Evolutionary conservation across 2,329 filamentous ascomycete genomes (phyloP).

Genomic region (Venturia nashicola): DNA sequence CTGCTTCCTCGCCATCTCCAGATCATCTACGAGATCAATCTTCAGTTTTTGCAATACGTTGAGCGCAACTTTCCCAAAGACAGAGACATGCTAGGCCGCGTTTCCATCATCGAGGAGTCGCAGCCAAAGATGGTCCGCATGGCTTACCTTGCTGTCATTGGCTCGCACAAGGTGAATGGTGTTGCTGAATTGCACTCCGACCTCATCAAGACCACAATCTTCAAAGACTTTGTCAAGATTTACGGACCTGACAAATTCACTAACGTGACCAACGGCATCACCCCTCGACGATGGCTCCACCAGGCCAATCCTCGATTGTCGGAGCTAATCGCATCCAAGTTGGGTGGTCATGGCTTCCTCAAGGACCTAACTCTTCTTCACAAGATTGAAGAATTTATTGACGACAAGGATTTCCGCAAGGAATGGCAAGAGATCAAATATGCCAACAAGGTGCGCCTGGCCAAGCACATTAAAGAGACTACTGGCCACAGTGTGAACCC

Average conservation of each 20-base stretch:
- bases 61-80: conserved; percentile 86
- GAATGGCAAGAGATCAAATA: conserved; percentile 97
- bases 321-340: conserved; percentile 81
- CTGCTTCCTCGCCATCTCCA: conserved; percentile 87
- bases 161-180: conserved; percentile 98
- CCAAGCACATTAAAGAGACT: conserved; percentile 77
- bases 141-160: conserved; percentile 89
- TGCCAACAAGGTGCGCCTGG: conserved; percentile 85
- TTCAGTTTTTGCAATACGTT: conserved; percentile 81
- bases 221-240: conserved; percentile 94
- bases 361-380: conserved; percentile 81
- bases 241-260: conserved; percentile 97
- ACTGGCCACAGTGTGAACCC: conserved; percentile 78
- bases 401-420: conserved; percentile 82
- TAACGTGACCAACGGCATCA: conserved; percentile 97
- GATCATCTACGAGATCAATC: conserved; percentile 97
- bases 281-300: conserved; percentile 89
- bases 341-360: conserved; percentile 71
- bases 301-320: conserved; percentile 92
- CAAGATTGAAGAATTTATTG: conserved; percentile 69
- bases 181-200: conserved; percentile 97
- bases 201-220: conserved; percentile 97
- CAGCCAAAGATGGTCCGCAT: conserved; percentile 97
- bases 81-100: conserved; percentile 67
- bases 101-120: conserved; percentile 97